Evolutionary conservation across 495 filamentous ascomycete genomes (phyloP), one percentile per base, ranked within the genome.

Genomic region (Penicillium egyptiacum): DNA sequence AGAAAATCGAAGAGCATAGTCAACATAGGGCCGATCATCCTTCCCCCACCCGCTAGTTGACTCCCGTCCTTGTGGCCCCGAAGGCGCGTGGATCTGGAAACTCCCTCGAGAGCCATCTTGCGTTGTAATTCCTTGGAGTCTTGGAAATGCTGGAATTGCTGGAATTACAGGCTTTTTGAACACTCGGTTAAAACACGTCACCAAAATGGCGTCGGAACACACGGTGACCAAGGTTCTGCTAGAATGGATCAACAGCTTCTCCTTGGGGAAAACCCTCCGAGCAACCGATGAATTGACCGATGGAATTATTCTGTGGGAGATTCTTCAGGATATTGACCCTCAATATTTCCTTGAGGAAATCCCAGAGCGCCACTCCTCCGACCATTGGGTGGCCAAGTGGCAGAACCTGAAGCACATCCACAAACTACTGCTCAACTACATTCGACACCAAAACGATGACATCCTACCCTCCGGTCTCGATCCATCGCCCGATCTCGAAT

Each of bases 261-360:
- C 76, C 42, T 62, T 81, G 22, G 71, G 72, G 33, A 71, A 74
- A 59, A 76, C 70, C 25, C 72, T 81, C 50, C 68, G 72, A 31
- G 69, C 68, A 43, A 68, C 84, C 54, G 81, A 82, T 55, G 85
- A 91, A 62, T 78, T 96, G 64, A 85, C 81, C 51, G 88, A 95
- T 70, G 92, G 90, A 46, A 79, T 82, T 49, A 79, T 89, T 26
- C 79, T 96, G 61, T 83, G 87, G 88, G 76, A 83, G 61, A 81
- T 85, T 69, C 68, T 88, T 70, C 81, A 81, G 62, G 81, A 87
- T 58, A 78, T 88, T 55, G 87, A 92, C 70, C 80, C 81, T 22
- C 75, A 83, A 8, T 86, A 86, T 68, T 90, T 94, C 66, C 73
- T 82, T 35, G 81, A 82, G 58, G 80, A 78, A 60, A 77, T 87